Percentiles rank a stretch among this genome's conserved stretches.
phyloP scores from a whole-genome alignment of 257 asterid genomes.

The Henckelia pumila region DNA sequence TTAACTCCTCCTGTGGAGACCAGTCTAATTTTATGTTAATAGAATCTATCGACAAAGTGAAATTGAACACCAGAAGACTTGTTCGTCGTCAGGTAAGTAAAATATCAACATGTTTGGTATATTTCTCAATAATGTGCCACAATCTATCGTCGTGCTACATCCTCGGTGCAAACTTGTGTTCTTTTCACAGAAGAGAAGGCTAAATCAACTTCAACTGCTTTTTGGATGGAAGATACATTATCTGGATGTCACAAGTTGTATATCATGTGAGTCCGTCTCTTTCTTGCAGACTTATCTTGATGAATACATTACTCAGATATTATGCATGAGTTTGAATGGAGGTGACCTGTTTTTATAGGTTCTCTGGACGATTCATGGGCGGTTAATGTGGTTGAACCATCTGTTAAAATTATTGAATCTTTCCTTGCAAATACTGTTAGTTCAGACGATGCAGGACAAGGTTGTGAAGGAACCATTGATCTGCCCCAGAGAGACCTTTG shows the following conservation, averaged over 20 bases:
- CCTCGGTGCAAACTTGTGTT: slow-evolving; percentile 10
- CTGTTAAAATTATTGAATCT: slow-evolving; percentile 46
- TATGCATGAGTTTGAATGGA: slow-evolving; percentile 5
- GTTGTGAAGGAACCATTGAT: slow-evolving; percentile 26
- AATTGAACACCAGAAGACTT: slow-evolving; percentile 81
- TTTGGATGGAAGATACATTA: slow-evolving; percentile 78
- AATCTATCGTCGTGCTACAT: background rate
- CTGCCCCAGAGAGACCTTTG: slow-evolving; percentile 60
- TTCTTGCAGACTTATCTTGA: slow-evolving; percentile 7
- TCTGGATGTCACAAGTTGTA: slow-evolving; percentile 63
- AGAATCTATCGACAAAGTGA: slow-evolving; percentile 67
- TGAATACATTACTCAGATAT: background rate
- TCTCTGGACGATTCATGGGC: slow-evolving; percentile 52
- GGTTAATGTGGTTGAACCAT: slow-evolving; percentile 61
- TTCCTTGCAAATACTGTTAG: slow-evolving; percentile 40
- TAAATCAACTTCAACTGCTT: slow-evolving; percentile 61
- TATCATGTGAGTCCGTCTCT: slow-evolving; percentile 40
- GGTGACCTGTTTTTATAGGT: slow-evolving; percentile 32
- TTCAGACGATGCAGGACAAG: slow-evolving; percentile 26
- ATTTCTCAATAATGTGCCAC: background rate
- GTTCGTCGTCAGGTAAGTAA: slow-evolving; percentile 83
- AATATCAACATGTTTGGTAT: slow-evolving; percentile 5
- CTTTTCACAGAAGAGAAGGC: slow-evolving; percentile 65
- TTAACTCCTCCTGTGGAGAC: slow-evolving; percentile 34
- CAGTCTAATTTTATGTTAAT: slow-evolving; percentile 34